phyloP scores from a whole-genome alignment of 306 rosid species.

The Leucaena leucocephala region DNA sequence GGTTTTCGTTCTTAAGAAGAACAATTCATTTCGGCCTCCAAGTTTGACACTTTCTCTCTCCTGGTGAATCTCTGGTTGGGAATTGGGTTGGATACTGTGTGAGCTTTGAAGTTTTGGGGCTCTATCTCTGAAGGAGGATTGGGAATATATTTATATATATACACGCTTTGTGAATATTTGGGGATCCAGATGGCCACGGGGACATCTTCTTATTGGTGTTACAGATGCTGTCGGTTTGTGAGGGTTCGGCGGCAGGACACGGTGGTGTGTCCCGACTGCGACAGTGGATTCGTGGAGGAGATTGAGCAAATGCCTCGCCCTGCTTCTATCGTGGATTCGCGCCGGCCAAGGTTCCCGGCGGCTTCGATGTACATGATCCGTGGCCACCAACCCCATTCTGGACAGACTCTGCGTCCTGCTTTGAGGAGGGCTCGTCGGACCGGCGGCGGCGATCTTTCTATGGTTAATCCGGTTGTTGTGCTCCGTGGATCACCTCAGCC shows the following conservation, averaged over 20 bases:
- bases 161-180: not conserved
- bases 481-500: conserved; percentile 49
- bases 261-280: conserved; percentile 64
- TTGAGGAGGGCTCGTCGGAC: conserved; percentile 26
- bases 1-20: not conserved
- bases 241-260: conserved; percentile 42
- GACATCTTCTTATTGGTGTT: conserved; percentile 71
- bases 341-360: conserved; percentile 41
- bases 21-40: not conserved
- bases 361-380: conserved; percentile 67
- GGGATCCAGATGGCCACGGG: conserved; percentile 39
- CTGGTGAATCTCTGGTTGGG: not conserved
- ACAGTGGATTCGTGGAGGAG: conserved; percentile 68
- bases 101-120: not conserved
- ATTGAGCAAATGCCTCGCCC: conserved; percentile 29
- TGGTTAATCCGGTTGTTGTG: conserved; percentile 70
- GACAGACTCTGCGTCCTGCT: conserved; percentile 34
- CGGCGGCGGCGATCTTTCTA: conserved; percentile 23
- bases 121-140: not conserved
- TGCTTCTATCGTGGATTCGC: conserved; percentile 21
- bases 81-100: conserved; percentile 1
- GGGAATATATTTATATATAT: not conserved
- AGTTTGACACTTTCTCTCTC: not conserved
- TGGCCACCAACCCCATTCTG: conserved; percentile 13
- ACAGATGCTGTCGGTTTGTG: conserved; percentile 63